phyloP scores from a whole-genome alignment of 2,329 filamentous ascomycete species.

The Tolypocladium tropicale region DNA sequence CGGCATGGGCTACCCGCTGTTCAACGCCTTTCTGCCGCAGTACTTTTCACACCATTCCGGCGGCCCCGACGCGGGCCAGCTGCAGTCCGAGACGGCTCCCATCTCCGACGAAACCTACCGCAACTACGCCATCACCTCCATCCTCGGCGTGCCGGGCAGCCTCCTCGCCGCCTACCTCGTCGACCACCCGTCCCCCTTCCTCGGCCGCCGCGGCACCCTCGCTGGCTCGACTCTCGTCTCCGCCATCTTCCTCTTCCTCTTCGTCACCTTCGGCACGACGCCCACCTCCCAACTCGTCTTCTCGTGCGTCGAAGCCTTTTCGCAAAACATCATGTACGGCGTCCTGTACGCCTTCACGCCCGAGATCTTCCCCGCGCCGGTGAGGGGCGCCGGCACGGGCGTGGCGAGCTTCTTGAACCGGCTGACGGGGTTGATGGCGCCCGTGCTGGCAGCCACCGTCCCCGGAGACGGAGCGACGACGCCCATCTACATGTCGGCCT shows the following conservation, averaged over 20 bases:
- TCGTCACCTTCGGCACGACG: slow-evolving; percentile 47
- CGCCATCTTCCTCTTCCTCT: slow-evolving; percentile 59
- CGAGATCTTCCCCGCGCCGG: slow-evolving; percentile 64
- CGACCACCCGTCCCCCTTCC: slow-evolving; percentile 48
- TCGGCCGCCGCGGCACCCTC: slow-evolving; percentile 64
- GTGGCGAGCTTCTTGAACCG: slow-evolving; percentile 64
- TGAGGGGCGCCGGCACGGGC: slow-evolving; percentile 61
- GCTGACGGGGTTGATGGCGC: slow-evolving; percentile 55
- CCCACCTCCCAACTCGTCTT: slow-evolving; percentile 52
- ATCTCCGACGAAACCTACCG: slow-evolving; percentile 52
- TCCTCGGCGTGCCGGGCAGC: slow-evolving; percentile 68
- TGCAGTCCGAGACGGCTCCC: slow-evolving; percentile 19
- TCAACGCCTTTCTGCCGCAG: slow-evolving; percentile 84
- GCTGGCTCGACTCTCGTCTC: slow-evolving; percentile 57
- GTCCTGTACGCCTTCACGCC: slow-evolving; percentile 70
- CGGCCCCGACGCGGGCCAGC: slow-evolving; percentile 14
- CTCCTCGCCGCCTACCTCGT: slow-evolving; percentile 66
- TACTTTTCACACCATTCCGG: slow-evolving; percentile 56
- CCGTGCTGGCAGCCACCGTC: slow-evolving; percentile 53
- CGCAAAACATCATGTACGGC: slow-evolving; percentile 69
- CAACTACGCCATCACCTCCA: slow-evolving; percentile 72
- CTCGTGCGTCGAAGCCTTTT: slow-evolving; percentile 58
- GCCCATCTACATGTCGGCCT: slow-evolving; percentile 47
- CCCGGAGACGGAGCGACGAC: slow-evolving; percentile 46
- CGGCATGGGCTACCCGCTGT: slow-evolving; percentile 79